A percentile compares a stretch with the other conserved stretches of the same genome.
These are phyloP conservation scores for Sclerotiophoma versabilis DNA, from an alignment of 2,329 filamentous ascomycete genomes.

Conservation along the genomic window DNA sequence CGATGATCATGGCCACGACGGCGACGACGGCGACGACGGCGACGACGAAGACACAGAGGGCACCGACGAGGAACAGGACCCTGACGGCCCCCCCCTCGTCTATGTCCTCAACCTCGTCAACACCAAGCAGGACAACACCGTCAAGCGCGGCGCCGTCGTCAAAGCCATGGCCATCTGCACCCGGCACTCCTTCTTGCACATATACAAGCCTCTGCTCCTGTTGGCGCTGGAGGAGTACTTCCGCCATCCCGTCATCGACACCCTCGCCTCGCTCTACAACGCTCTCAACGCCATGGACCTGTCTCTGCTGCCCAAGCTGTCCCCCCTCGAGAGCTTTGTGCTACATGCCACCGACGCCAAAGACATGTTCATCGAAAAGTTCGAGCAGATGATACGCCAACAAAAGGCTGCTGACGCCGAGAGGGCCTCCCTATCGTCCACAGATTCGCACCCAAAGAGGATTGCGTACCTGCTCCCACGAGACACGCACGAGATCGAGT, in stretches of 20 bases:
- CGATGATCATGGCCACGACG: conserved; percentile 42
- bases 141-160: conserved; percentile 90
- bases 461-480: conserved; percentile 78
- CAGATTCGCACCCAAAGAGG: conserved; percentile 55
- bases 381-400: conserved; percentile 90
- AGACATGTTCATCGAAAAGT: conserved; percentile 97
- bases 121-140: conserved; percentile 93
- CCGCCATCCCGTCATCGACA: conserved; percentile 86
- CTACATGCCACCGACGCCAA: conserved; percentile 91
- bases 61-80: conserved; percentile 61
- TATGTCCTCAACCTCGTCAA: conserved; percentile 98
- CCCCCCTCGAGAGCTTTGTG: conserved; percentile 81
- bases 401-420: conserved; percentile 71
- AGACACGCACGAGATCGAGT: conserved; percentile 98
- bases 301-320: conserved; percentile 87
- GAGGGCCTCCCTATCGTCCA: conserved; percentile 42
- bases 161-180: conserved; percentile 99
- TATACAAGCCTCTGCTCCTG: conserved; percentile 95
- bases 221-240: conserved; percentile 97
- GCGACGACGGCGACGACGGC: conserved; percentile 57
- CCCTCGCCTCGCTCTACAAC: conserved; percentile 85
- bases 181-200: conserved; percentile 94
- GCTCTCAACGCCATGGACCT: conserved; percentile 97
- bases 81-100: conserved; percentile 88
- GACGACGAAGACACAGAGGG: conserved; percentile 60